A percentile compares a stretch with the other conserved stretches of the same genome.
Conservation (phyloP, 2,329 filamentous ascomycete genomes). For the Colletotrichum siamense region DNA sequence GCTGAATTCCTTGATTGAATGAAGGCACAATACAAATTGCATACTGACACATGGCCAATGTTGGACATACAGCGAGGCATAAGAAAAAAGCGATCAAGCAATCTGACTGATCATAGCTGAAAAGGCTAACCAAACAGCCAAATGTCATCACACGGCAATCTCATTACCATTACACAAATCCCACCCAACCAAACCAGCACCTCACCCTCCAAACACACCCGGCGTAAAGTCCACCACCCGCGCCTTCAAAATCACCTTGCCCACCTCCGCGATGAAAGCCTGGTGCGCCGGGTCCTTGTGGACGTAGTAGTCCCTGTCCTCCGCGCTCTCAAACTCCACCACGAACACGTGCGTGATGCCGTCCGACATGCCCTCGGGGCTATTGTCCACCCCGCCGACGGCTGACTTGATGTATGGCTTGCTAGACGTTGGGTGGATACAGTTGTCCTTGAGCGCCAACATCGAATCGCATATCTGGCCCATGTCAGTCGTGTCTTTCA, state of each 20-base stretch:
- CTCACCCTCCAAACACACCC: slow-evolving; percentile 38
- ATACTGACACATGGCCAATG: not conserved
- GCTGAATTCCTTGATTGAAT: not conserved
- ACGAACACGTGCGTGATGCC: slow-evolving; percentile 75
- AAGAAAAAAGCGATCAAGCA: not conserved
- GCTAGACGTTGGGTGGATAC: slow-evolving; percentile 64
- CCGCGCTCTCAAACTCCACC: slow-evolving; percentile 65
- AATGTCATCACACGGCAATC: not conserved
- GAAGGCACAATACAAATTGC: not conserved
- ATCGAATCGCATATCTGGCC: slow-evolving; percentile 35
- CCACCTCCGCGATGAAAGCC: slow-evolving; percentile 59
- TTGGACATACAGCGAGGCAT: not conserved
- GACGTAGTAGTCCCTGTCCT: slow-evolving; percentile 74
- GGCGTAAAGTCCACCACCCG: slow-evolving; percentile 66
- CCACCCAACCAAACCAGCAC: not conserved
- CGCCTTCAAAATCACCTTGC: slow-evolving; percentile 54
- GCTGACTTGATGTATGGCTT: slow-evolving; percentile 65
- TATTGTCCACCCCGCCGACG: slow-evolving; percentile 67
- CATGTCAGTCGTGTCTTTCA: not conserved
- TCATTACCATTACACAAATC: not conserved
- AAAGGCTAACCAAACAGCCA: not conserved
- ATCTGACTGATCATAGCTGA: not conserved
- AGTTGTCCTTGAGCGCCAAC: slow-evolving; percentile 61
- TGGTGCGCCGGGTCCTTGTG: slow-evolving; percentile 68
- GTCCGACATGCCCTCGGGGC: slow-evolving; percentile 62